phyloP scores from a whole-genome alignment of 1,284 basidiomycete genomes.

The Crepidotus sp. region DNA sequence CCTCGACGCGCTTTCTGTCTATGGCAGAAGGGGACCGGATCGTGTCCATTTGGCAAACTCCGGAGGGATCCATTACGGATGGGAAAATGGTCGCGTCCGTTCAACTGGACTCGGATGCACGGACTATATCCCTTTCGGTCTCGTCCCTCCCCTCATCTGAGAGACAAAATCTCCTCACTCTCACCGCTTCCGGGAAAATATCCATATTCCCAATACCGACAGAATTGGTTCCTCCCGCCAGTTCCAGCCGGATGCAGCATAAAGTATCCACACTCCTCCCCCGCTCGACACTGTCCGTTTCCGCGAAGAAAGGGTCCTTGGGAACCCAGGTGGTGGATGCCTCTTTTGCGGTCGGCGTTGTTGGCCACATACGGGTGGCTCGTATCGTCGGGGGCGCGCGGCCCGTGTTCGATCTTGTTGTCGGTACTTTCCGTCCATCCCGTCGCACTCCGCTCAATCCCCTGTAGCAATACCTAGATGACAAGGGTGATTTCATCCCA shows the following conservation, averaged over 20 bases:
- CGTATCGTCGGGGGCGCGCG: slow-evolving; percentile 55
- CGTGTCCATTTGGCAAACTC: slow-evolving; percentile 58
- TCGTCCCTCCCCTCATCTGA: slow-evolving; percentile 21
- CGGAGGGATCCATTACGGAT: slow-evolving; percentile 32
- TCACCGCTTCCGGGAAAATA: slow-evolving; percentile 61
- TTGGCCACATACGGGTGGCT: slow-evolving; percentile 47
- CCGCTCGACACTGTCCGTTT: slow-evolving; percentile 38
- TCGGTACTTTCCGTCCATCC: slow-evolving; percentile 29
- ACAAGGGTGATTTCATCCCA: slow-evolving; percentile 47
- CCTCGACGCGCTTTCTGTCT: slow-evolving; percentile 50
- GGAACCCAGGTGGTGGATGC: slow-evolving; percentile 40
- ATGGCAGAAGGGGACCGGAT: slow-evolving; percentile 70
- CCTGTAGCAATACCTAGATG: slow-evolving; percentile 45
- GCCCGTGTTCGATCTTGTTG: slow-evolving; percentile 61
- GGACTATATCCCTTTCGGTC: slow-evolving; percentile 40
- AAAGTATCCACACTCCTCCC: slow-evolving; percentile 44
- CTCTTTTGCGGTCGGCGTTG: slow-evolving; percentile 34
- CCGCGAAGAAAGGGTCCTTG: slow-evolving; percentile 32
- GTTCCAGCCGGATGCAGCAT: slow-evolving; percentile 28
- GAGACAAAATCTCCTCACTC: slow-evolving; percentile 43
- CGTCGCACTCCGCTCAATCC: slow-evolving; percentile 3
- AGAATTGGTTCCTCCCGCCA: slow-evolving; percentile 33
- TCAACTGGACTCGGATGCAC: slow-evolving; percentile 60
- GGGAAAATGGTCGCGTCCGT: slow-evolving; percentile 56
- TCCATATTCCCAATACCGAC: slow-evolving; percentile 53